phyloP scores from a whole-genome alignment of 2,329 filamentous ascomycete genomes.

The Cercospora zeina region DNA sequence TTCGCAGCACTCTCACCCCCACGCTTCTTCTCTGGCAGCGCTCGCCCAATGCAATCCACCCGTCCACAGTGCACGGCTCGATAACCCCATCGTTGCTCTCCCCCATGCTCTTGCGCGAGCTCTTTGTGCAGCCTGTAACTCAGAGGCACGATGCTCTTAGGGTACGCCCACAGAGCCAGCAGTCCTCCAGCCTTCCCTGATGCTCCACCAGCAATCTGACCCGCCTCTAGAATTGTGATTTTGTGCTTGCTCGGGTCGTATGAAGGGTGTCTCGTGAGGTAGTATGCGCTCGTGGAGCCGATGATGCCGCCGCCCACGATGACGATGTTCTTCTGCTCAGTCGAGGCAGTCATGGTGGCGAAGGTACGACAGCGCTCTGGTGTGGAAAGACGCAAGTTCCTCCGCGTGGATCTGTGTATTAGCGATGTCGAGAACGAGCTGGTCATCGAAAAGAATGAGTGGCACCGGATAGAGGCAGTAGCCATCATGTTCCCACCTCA shows the following conservation, averaged over 20 bases:
- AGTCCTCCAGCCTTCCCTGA: slow-evolving; percentile 94
- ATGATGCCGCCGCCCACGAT: slow-evolving; percentile 80
- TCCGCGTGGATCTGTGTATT: background rate
- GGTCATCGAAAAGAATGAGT: background rate
- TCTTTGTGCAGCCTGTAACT: slow-evolving; percentile 82
- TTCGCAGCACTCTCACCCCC: slow-evolving; percentile 34
- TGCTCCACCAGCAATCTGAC: slow-evolving; percentile 80
- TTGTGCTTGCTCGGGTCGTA: slow-evolving; percentile 74
- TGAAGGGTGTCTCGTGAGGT: slow-evolving; percentile 77
- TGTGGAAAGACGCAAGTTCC: background rate
- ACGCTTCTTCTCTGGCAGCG: slow-evolving; percentile 34
- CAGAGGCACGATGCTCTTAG: slow-evolving; percentile 75
- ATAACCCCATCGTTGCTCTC: slow-evolving; percentile 82
- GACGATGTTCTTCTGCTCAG: slow-evolving; percentile 39
- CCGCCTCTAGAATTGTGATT: slow-evolving; percentile 85
- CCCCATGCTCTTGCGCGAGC: slow-evolving; percentile 79
- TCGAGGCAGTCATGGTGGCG: slow-evolving; percentile 35
- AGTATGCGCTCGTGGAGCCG: slow-evolving; percentile 88
- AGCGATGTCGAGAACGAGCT: background rate
- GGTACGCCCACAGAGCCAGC: slow-evolving; percentile 89
- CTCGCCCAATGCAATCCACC: slow-evolving; percentile 54
- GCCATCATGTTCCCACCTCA: background rate
- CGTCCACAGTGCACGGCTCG: slow-evolving; percentile 73
- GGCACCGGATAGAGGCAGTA: background rate
- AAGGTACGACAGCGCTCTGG: background rate